Evolutionary conservation across 1,284 basidiomycete species (phyloP), one percentile per base, ranked within the genome.

Genomic region (Xerocomus cyaneibrunnescens): DNA sequence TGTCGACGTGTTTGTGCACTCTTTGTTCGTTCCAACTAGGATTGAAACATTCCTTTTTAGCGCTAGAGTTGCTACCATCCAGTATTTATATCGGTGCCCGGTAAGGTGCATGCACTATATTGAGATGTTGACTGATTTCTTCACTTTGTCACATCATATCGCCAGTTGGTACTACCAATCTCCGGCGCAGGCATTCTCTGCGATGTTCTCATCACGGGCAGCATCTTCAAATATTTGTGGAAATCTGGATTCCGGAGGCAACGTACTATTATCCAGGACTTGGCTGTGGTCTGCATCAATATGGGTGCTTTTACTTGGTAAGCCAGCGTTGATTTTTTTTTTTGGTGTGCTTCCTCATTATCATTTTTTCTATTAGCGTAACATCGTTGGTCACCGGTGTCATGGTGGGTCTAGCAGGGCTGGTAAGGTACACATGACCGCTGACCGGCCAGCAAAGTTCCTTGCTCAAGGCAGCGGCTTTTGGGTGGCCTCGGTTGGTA

Each of bases 171-270:
- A 40, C 19, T 51, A 14, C 34, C 34, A n/a, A 39, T 35, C 7
- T 19, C 51, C 16, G n/a, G 5, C 7, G 7, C 38, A 10, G 44
- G 23, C 19, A 50, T 31, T 9, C 1, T 52, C 1, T 57, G 57
- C 7, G 56, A 57, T 28, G 7, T 54, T 12, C 10, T 55, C 9
- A 52, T 58, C 34, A 37, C 56, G 31, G 32, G 0, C 8, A 17
- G 36, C 1, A 40, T 53, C 32, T 45, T 57, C 25, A 57, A 54
- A 38, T 57, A 57, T 28, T 45, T 57, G 51, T 58, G 49, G 56
- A 36, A n/a, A 36, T 56, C 55, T 32, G 55, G 35, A 17, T 45
- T 57, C 28, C 49, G 32, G 31, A 51, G 27, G n/a, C 45, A 23
- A 19, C 39, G 49, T 23, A 54, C 19, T n/a, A 31, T 47, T 9